These are phyloP conservation scores for Fusarium algeriense DNA, from an alignment of 2,329 filamentous ascomycete genomes.

Conservation along the genomic window DNA sequence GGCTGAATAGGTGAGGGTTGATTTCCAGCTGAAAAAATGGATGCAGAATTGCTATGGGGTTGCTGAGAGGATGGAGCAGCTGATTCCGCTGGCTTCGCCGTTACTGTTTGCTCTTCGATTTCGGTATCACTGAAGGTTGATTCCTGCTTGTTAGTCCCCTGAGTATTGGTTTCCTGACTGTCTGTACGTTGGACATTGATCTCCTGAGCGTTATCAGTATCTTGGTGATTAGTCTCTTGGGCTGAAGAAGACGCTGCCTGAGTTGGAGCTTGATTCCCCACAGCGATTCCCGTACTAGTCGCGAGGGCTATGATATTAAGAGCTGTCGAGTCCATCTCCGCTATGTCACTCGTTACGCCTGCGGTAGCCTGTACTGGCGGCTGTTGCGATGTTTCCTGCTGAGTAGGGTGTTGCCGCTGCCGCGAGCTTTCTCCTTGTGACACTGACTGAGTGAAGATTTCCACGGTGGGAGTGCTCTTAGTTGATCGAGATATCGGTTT, in stretches of 20 bases:
- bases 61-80: background rate
- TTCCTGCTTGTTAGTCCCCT: background rate
- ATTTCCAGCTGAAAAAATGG: background rate
- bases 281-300: background rate
- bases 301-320: background rate
- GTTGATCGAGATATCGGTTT: constrained; percentile 4
- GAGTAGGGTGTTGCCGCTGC: background rate
- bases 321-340: background rate
- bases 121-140: background rate
- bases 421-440: background rate
- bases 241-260: background rate
- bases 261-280: background rate
- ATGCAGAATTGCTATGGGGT: background rate
- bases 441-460: background rate
- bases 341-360: background rate
- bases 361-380: background rate
- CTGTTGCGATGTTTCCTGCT: background rate
- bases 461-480: background rate
- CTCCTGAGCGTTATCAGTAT: background rate
- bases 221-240: background rate
- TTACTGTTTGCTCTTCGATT: background rate
- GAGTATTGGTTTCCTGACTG: background rate
- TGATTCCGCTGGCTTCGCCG: background rate
- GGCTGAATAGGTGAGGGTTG: background rate
- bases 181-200: background rate